Evolutionary conservation across 2,329 filamentous ascomycete species (phyloP), one percentile per base, ranked within the genome.

Genomic region (Penicillium hesseltinei): DNA sequence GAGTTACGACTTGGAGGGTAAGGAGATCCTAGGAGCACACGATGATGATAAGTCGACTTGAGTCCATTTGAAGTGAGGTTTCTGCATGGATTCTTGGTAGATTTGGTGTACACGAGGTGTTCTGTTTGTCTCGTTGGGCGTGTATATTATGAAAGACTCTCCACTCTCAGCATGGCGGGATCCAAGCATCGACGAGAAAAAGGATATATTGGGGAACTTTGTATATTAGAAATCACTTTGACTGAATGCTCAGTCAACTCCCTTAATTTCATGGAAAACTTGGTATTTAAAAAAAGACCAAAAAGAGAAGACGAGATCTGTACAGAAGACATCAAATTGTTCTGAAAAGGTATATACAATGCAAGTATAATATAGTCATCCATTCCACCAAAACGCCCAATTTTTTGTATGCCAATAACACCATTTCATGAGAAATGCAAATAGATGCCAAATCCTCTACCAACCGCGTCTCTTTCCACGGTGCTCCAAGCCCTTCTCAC

Each of bases 401-500:
- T 66, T 69, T 66, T 65, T 64, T 40, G 38, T 54, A 68, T 64
- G 62, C 56, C 55, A 63, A 44, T 55, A 56, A 58, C 59, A 61
- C 54, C 57, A 62, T 56, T 62, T 57, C 59, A 62, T 49, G 33
- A 51, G 56, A 63, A 45, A 60, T 58, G 53, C 50, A 60, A 54
- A 50, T 52, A 56, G 35, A 56, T 49, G 45, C 31, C 44, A 56
- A 39, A 25, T 43, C 40, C 36, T 39, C 66, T 81, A 91, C 78
- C 86, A 92, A 8, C 88, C 88, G 68, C 88, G 84, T 73, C 92
- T 85, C 75, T 82, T 81, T 50, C 85, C 85, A 73, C 89, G 86
- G 70, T 89, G 86, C 77, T 91, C 88, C 64, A 81, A 77, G 0
- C 89, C 88, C 74, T 85, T 90, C 74, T 88, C 89, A 82, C 91